Evolutionary conservation across 192 early-diverging fungal genomes (phyloP).

Genomic region (Mortierella alpina): DNA sequence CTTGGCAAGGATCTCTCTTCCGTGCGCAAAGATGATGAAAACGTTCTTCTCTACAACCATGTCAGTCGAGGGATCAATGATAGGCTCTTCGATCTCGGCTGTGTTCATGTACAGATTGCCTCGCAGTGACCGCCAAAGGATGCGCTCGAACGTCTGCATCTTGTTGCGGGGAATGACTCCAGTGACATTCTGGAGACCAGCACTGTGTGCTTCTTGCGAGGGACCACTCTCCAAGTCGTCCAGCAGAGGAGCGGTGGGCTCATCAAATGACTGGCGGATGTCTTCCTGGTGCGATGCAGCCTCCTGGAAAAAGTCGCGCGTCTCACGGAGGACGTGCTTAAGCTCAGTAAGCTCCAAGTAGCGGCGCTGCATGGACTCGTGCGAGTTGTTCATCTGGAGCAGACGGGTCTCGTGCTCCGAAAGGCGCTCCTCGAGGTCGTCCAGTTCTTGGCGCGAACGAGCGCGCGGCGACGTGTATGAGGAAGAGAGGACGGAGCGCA

Average conservation of each 20-base stretch:
- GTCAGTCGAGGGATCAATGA: slow-evolving; percentile 91
- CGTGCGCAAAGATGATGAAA: slow-evolving; percentile 99
- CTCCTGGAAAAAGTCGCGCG: slow-evolving; percentile 83
- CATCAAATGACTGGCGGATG: slow-evolving; percentile 64
- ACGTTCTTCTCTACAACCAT: slow-evolving; percentile 94
- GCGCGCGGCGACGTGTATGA: slow-evolving; percentile 65
- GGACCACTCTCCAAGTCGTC: slow-evolving; percentile 67
- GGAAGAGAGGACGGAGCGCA: slow-evolving; percentile 60
- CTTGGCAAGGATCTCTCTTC: slow-evolving; percentile 87
- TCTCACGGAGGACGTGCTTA: slow-evolving; percentile 93
- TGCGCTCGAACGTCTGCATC: slow-evolving; percentile 93
- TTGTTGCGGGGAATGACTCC: slow-evolving; percentile 93
- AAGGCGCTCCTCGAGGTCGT: slow-evolving; percentile 91
- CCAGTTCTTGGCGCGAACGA: slow-evolving; percentile 90
- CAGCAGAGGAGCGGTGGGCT: slow-evolving; percentile 69
- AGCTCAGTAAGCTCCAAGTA: slow-evolving; percentile 93
- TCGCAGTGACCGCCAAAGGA: slow-evolving; percentile 97
- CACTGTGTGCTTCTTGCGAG: slow-evolving; percentile 31
- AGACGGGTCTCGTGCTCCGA: slow-evolving; percentile 87
- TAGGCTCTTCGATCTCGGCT: slow-evolving; percentile 95
- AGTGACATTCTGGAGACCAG: slow-evolving; percentile 84
- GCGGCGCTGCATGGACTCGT: slow-evolving; percentile 90
- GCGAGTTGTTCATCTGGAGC: slow-evolving; percentile 87
- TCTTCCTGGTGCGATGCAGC: slow-evolving; percentile 58
- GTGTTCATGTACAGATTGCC: slow-evolving; percentile 98